Evolutionary conservation across 192 early-diverging fungal species (phyloP).

Genomic region (Mortierella hygrophila): DNA sequence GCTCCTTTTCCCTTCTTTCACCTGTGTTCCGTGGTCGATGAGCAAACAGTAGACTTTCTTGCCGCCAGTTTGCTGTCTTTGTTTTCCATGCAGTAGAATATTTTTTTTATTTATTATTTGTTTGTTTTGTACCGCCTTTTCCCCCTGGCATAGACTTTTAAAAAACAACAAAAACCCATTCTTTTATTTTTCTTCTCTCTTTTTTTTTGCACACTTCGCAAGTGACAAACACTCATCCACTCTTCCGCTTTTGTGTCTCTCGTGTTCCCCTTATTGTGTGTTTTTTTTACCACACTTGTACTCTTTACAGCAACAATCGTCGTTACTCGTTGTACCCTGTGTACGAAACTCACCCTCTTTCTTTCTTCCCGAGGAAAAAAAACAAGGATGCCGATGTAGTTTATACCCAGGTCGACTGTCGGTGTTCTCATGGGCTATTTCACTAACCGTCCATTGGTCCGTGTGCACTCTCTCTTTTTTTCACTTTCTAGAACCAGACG

Average conservation of each 20-base stretch:
- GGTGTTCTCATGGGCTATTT: conserved; percentile 8
- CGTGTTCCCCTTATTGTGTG: background rate
- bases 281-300: background rate
- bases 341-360: background rate
- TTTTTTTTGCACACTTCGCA: background rate
- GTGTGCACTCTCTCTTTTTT: background rate
- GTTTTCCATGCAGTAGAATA: background rate
- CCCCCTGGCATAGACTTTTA: background rate
- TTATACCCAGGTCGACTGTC: background rate
- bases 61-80: background rate
- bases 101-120: background rate
- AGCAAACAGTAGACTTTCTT: conserved; percentile 1
- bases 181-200: background rate
- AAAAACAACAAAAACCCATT: background rate
- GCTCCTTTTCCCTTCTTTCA: background rate
- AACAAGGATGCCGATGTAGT: background rate
- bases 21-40: background rate
- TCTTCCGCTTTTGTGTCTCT: background rate
- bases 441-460: conserved; percentile 5
- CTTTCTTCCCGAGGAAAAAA: background rate
- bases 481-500: background rate
- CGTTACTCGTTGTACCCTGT: background rate
- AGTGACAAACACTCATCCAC: background rate
- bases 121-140: background rate
- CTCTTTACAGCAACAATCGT: background rate